Percentiles rank a stretch among this genome's conserved stretches.
Conservation (phyloP, 129 eudicot genomes). For the Rutidosis leptorrhynchoides region DNA sequence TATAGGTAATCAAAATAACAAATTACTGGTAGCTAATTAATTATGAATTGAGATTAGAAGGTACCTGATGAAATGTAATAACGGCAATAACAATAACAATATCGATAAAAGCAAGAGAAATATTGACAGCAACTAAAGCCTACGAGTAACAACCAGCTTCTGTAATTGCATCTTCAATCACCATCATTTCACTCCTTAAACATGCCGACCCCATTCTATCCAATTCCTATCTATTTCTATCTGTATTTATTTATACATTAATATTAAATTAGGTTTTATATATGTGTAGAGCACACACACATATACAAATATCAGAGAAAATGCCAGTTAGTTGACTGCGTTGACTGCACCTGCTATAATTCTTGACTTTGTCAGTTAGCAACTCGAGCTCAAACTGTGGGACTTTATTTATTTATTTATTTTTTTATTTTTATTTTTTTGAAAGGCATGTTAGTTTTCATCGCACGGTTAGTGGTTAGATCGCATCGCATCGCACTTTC, state of each 20-base stretch:
- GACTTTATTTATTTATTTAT: too few relatives aligned
- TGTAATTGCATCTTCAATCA: constrained; percentile 27
- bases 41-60: neutral
- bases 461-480: too few relatives aligned
- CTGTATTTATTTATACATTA: neutral
- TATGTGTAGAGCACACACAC: too few relatives aligned
- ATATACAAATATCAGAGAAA: too few relatives aligned
- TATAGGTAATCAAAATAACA: neutral
- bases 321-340: too few relatives aligned
- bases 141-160: constrained; percentile 54
- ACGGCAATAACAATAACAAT: constrained; percentile 54
- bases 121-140: constrained; percentile 47
- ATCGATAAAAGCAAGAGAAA: constrained; percentile 64
- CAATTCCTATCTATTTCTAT: neutral
- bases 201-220: constrained; percentile 15
- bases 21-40: neutral
- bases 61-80: constrained; percentile 74
- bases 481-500: too few relatives aligned
- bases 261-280: neutral
- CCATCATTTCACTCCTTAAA: constrained; percentile 40
- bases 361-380: too few relatives aligned
- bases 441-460: too few relatives aligned
- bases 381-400: too few relatives aligned
- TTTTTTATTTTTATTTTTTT: too few relatives aligned
- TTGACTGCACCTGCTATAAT: too few relatives aligned